These are phyloP conservation scores for Sugiyamaella lignohabitans DNA, from an alignment of 805 yeast genomes.

Conservation along the genomic window DNA sequence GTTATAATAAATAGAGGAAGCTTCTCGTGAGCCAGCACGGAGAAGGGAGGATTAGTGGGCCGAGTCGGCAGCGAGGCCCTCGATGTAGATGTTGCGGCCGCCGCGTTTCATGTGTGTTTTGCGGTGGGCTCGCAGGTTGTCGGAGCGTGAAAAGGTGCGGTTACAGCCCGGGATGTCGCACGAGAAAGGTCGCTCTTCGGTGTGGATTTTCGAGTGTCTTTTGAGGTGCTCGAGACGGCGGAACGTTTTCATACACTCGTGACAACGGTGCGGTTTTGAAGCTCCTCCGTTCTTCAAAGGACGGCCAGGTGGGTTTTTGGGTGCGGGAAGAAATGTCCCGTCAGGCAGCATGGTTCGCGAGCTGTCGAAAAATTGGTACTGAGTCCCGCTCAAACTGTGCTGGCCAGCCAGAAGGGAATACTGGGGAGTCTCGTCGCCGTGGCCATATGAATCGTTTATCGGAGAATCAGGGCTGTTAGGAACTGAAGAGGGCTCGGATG, in stretches of 20 bases:
- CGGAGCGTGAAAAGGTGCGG: slow-evolving; percentile 63
- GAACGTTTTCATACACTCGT: slow-evolving; percentile 33
- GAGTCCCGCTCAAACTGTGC: background rate
- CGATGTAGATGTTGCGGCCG: slow-evolving; percentile 38
- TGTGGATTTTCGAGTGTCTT: slow-evolving; percentile 66
- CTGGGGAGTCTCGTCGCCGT: background rate
- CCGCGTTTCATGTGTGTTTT: slow-evolving; percentile 52
- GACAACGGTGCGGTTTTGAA: slow-evolving; percentile 24
- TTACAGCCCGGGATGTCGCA: slow-evolving; percentile 54
- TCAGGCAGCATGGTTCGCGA: background rate
- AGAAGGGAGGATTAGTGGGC: no score
- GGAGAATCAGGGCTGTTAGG: slow-evolving; percentile 16
- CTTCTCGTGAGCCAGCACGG: no score
- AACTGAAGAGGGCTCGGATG: slow-evolving; percentile 11
- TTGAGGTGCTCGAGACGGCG: slow-evolving; percentile 38
- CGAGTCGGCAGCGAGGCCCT: slow-evolving; percentile 32
- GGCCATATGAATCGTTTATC: background rate
- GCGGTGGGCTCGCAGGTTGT: slow-evolving; percentile 72
- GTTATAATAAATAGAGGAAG: no score
- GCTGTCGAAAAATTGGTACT: background rate
- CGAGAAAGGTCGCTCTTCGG: slow-evolving; percentile 68
- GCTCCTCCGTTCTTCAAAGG: background rate
- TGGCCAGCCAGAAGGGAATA: background rate
- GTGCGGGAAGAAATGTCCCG: background rate
- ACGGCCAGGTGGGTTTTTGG: background rate